These are phyloP conservation scores for Scalesia atractyloides DNA, from an alignment of 129 eudicot genomes.

Conservation along the genomic window DNA sequence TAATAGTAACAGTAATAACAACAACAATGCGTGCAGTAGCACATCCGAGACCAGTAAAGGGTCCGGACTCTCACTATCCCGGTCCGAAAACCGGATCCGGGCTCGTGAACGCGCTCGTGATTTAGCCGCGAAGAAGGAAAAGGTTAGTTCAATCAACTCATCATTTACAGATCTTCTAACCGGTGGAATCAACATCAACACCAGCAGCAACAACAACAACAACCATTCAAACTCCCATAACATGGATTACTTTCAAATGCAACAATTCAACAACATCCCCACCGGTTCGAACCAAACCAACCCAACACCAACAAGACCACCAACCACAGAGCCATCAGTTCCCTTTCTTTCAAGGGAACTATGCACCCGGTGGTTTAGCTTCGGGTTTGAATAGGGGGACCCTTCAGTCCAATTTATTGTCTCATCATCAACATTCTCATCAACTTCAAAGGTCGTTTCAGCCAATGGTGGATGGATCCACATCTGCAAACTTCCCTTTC, in stretches of 20 bases:
- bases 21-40: constrained; percentile 52
- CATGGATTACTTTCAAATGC: constrained; percentile 45
- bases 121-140: constrained; percentile 67
- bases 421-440: constrained; percentile 36
- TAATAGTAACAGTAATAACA: constrained; percentile 33
- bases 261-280: constrained; percentile 40
- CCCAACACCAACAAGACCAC: no score
- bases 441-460: constrained; percentile 56
- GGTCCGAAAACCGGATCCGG: constrained; percentile 64
- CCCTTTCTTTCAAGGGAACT: constrained; percentile 61
- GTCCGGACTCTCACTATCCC: constrained; percentile 63
- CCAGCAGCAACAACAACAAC: background rate
- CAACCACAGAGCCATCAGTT: constrained; percentile 44
- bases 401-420: constrained; percentile 99
- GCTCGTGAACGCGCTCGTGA: constrained; percentile 86
- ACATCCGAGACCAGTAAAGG: constrained; percentile 83
- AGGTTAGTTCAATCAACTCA: no score
- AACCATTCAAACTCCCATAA: constrained; percentile 20
- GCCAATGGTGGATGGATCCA: constrained; percentile 50
- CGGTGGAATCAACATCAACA: constrained; percentile 12
- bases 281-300: constrained; percentile 35
- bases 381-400: constrained; percentile 94
- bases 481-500: constrained; percentile 40
- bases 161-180: constrained; percentile 80
- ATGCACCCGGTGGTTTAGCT: constrained; percentile 34